Percentiles rank a stretch among this genome's conserved stretches.
These are phyloP conservation scores for Ambrosia hybrid DNA, from an alignment of 140 eudicot species.

Conservation along the genomic window DNA sequence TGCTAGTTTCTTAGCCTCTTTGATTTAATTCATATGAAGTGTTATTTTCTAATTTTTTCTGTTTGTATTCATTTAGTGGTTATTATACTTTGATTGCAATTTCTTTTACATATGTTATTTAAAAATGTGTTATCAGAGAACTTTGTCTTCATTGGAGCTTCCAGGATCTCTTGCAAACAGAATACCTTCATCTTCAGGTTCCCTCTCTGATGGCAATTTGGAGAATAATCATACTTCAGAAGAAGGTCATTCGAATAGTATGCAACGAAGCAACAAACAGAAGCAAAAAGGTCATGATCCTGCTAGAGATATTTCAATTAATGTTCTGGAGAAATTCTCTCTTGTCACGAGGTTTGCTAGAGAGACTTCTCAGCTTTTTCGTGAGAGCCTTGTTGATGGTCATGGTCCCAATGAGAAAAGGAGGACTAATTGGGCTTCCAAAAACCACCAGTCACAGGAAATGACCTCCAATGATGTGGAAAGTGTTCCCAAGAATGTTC, in stretches of 20 bases:
- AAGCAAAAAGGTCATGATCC: conserved; percentile 72
- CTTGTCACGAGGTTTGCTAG: conserved; percentile 95
- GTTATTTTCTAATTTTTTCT: background rate
- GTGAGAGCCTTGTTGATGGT: conserved; percentile 68
- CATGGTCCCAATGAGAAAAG: conserved; percentile 50
- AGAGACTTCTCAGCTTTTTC: conserved; percentile 90
- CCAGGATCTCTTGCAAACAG: conserved; percentile 72
- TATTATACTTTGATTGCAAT: conserved; percentile 11
- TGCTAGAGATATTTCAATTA: conserved; percentile 86
- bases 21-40: conserved; percentile 1
- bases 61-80: conserved; percentile 9
- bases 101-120: conserved; percentile 20
- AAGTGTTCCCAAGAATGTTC: conserved; percentile 43
- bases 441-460: conserved; percentile 34
- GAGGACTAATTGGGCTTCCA: conserved; percentile 49
- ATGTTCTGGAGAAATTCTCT: conserved; percentile 86
- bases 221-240: conserved; percentile 38
- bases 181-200: conserved; percentile 53
- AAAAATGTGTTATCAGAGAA: conserved; percentile 54
- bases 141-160: conserved; percentile 91
- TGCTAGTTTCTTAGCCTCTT: background rate
- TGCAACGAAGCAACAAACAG: conserved; percentile 57
- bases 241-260: conserved; percentile 35
- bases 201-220: conserved; percentile 40
- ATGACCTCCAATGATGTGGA: conserved; percentile 38